Evolutionary conservation across 1,284 basidiomycete species (phyloP), one percentile per base, ranked within the genome.

Genomic region (Cryptococcus depauperatus): DNA sequence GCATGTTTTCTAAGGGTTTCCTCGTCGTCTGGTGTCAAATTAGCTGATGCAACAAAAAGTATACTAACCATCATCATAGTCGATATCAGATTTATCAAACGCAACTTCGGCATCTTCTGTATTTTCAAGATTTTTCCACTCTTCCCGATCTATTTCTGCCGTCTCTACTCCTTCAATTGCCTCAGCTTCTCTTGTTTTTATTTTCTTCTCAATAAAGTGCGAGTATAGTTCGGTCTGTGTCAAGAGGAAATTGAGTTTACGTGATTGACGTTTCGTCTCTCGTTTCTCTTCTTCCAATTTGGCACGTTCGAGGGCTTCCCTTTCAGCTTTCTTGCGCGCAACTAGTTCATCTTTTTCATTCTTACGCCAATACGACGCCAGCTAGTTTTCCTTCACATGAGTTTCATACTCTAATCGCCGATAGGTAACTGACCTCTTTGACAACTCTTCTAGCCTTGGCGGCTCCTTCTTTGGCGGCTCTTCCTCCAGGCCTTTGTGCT

Each of bases 191-290:
- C 82, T 79, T 35, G 93, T 97, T 74, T 95, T 96, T 59, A 98
- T 79, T 74, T 98, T 98, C 72, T 84, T 96, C 32, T 95, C 93
- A 49, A 99, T 90, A 76, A 98, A 98, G 75, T 99, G 95, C 57
- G 89, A 95, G 73, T 98, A 99, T 10, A 98, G 79, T 70, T 99
- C 95, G 10, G 95, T 98, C 73, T 98, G 95, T 50, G 90, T 97
- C 71, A 99, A 93, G 69, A 99, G 76, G 76, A 98, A 99, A 73
- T 98, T 96, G 47, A 99, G 80, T 72, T 98, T 98, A 57, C 95
- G 80, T 3, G 92, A 87, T 72, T 96, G 91, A 41, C 95, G 78
- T 48, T 93, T 87, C 23, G 88, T 85, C 72, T 99, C 95, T 41
- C 95, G 81, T 66, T 85, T 88, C 73, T 98, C 95, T 70, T 98